Base-by-base conservation (phyloP, 208 protist species). In the Acanthamoeba triangularis region DNA sequence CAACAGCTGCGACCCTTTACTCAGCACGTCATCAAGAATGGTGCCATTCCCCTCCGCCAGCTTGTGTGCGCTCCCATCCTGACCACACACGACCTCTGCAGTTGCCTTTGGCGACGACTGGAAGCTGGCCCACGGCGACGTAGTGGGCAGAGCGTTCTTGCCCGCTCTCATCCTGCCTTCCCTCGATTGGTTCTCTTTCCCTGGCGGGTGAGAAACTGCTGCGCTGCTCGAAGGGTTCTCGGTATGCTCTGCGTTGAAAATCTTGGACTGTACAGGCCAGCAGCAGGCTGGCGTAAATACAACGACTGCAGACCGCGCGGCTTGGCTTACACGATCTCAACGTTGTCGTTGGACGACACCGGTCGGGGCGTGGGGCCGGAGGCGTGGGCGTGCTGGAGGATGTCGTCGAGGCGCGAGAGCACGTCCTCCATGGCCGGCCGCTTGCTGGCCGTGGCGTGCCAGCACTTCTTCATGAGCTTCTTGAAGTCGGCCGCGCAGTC, bases 41-140 rank as follows among this genome's bases (percentile, higher is more conserved):
- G 49, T 72, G 52, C 33, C 3, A 13, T 37, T 11, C 33, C 44
- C 13, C 28, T 3, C 44, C 23, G 4, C 56, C 49, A 16, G 28
- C 37, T 90, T 44, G 37, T 11, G 37, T 20, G 30, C 20, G n/a
- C n/a, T 69, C 20, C 10, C 47, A 23, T 59, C 54, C 54, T 25
- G 0, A 18, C 20, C 54, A 25, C 14, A 23, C 54, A 59, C 54
- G 54, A 59, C 54, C 4, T 25, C 3, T 37, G n/a, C 52, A 91
- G 84, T 91, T 61, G 54, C 52, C 25, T 91, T 91, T 91, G 84
- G 84, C 33, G 84, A 91, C 37, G 11, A 28, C 8, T 91, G 84
- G 84, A 91, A 91, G 74, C 18, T 84, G 35, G 74, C 37, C 18
- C 74, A 41, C 41, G 74, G 74, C 41, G 74, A 84, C 8, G 74